phyloP scores from a whole-genome alignment of 2,329 filamentous ascomycete species.

The Calcarisporium arbuscula region DNA sequence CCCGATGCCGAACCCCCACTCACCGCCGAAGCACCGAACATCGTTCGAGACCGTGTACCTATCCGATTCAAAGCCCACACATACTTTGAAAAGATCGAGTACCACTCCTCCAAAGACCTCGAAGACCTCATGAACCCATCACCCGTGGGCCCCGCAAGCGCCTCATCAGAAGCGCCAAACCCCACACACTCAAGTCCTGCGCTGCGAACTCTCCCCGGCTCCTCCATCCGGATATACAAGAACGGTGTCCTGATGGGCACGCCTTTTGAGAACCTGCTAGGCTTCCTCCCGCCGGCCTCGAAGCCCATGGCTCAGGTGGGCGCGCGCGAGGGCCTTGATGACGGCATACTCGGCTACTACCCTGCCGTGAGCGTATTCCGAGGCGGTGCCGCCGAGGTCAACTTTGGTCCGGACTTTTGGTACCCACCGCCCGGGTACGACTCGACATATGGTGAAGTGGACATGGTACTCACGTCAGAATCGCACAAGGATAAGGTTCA shows the following conservation, averaged over 20 bases:
- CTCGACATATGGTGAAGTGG: constrained; percentile 38
- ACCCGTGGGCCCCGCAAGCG: constrained; percentile 36
- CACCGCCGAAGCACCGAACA: constrained; percentile 61
- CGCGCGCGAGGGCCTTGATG: constrained; percentile 81
- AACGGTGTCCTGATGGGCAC: constrained; percentile 84
- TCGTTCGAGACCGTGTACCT: constrained; percentile 90
- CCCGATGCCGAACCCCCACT: constrained; percentile 49
- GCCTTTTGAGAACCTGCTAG: constrained; percentile 78
- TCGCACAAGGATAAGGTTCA: constrained; percentile 33
- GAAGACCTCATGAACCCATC: constrained; percentile 75
- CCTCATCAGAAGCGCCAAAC: constrained; percentile 54
- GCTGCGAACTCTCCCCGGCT: constrained; percentile 81
- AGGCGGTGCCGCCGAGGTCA: constrained; percentile 84
- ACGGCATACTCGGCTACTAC: constrained; percentile 93
- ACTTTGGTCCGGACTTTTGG: constrained; percentile 94
- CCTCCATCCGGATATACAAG: constrained; percentile 84
- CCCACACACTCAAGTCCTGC: constrained; percentile 67
- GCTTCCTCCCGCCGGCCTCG: constrained; percentile 87
- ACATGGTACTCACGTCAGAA: constrained; percentile 32
- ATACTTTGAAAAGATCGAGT: constrained; percentile 90
- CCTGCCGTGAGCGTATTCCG: constrained; percentile 89
- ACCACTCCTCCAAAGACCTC: constrained; percentile 79
- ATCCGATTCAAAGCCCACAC: constrained; percentile 91
- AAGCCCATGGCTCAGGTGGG: constrained; percentile 64
- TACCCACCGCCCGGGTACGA: constrained; percentile 62